These are phyloP conservation scores for Penicillium sp. DNA, from an alignment of 2,329 filamentous ascomycete genomes.

Conservation along the genomic window DNA sequence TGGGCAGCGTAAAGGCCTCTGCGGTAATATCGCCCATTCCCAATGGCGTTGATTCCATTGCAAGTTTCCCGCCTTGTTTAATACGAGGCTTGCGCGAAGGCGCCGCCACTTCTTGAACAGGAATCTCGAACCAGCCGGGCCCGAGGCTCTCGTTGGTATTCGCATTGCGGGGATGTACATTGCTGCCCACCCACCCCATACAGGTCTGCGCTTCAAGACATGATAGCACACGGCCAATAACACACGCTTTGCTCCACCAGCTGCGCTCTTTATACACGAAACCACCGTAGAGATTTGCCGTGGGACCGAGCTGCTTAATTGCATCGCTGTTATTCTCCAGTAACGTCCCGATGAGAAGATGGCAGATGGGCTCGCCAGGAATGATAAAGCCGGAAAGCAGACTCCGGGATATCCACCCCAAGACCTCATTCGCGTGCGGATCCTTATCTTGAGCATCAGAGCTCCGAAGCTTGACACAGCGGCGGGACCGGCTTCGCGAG, in stretches of 20 bases:
- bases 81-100: conserved; percentile 39
- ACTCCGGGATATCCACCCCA: conserved; percentile 52
- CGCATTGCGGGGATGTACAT: conserved; percentile 37
- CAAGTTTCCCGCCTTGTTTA: conserved; percentile 37
- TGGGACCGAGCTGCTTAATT: conserved; percentile 45
- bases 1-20: conserved; percentile 36
- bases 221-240: conserved; percentile 51
- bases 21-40: conserved; percentile 36
- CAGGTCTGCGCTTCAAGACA: conserved; percentile 44
- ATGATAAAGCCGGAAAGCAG: conserved; percentile 52
- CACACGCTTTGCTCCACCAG: conserved; percentile 54
- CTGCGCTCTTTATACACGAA: conserved; percentile 47
- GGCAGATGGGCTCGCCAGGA: conserved; percentile 49
- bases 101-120: conserved; percentile 30
- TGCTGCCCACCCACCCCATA: conserved; percentile 51
- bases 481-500: conserved; percentile 24
- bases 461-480: conserved; percentile 26
- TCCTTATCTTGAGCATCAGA: conserved; percentile 7
- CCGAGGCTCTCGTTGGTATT: conserved; percentile 22
- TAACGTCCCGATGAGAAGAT: conserved; percentile 52
- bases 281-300: conserved; percentile 50
- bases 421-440: conserved; percentile 28
- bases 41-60: conserved; percentile 38
- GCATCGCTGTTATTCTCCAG: conserved; percentile 51
- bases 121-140: conserved; percentile 49